Base-by-base conservation (phyloP, 192 early-diverging fungal genomes). In the Linnemannia hyalina region DNA sequence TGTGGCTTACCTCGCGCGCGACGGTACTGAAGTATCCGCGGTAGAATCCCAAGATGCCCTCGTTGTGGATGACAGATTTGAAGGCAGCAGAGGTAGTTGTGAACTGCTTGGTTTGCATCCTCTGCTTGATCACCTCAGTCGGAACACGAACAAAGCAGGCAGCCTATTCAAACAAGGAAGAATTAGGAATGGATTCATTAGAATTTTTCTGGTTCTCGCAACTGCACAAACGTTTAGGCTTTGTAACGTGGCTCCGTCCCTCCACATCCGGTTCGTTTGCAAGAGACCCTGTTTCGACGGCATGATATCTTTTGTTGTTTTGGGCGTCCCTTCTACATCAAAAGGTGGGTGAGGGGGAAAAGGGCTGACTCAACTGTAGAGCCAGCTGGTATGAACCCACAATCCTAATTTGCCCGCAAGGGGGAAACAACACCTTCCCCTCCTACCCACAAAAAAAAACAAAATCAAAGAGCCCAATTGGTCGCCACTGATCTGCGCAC, bases 61-160 rank as follows among this genome's bases (percentile, higher is more conserved):
- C 95, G 22, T 89, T 80, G 4, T 87, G 73, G 69, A 94, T 82
- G 11, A 97, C 97, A 63, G 91, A 84, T 41, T 87, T 87, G 15
- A 97, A 80, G 16, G 97, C 97, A 3, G 76, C 82, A 9, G 84
- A 82, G n/a, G 94, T 92, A 73, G 93, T 90, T 3, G 57, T 49
- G 81, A 93, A 96, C 74, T 95, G 95, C 83, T 95, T 90, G 46
- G 97, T 94, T 88, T 99, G 98, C 96, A 99, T 95, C 68, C 98
- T 91, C 85, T 98, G 97, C 85, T 99, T 99, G 72, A 98, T 92
- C 22, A 98, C 95, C 80, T 99, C 98, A 22, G 98, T 98, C 4
- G 98, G 98, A 26, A 98, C 97, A 26, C 98, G 92, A 40, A 98
- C 94, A 69, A 96, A 86, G 82, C 98, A 98, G 8, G 98, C 98